These are phyloP conservation scores for Penicillium steckii DNA, from an alignment of 495 filamentous ascomycete genomes.

Conservation along the genomic window DNA sequence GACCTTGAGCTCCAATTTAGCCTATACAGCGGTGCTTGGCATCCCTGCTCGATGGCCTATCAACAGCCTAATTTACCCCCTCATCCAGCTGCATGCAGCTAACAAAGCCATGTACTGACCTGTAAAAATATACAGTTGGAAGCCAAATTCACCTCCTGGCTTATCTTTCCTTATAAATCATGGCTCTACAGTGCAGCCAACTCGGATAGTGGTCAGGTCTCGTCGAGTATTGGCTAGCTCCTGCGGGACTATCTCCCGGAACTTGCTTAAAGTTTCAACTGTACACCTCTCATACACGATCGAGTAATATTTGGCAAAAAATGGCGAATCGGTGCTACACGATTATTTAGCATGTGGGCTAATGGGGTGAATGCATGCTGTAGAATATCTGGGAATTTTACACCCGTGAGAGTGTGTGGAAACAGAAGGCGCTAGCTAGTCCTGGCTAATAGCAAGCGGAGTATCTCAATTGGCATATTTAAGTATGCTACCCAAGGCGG, in stretches of 20 bases:
- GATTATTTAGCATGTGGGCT: constrained; percentile 1
- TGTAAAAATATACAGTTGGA: constrained; percentile 2
- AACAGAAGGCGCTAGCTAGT: constrained; percentile 3
- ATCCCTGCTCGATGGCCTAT: constrained; percentile 3
- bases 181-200: constrained; percentile 4
- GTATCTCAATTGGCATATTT: constrained; percentile 4
- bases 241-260: constrained; percentile 2
- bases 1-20: constrained; percentile 4
- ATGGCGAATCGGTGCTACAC: constrained; percentile 2
- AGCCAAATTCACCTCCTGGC: constrained; percentile 3
- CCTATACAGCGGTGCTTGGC: constrained; percentile 3
- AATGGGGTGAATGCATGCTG: constrained; percentile 1
- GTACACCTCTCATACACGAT: constrained; percentile 2
- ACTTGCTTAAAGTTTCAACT: constrained; percentile 3
- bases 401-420: constrained; percentile 1
- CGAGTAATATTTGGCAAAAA: neutral
- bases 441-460: constrained; percentile 3
- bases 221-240: constrained; percentile 1
- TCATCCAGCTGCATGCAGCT: constrained; percentile 3
- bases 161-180: constrained; percentile 3
- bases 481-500: constrained; percentile 1
- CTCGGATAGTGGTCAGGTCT: constrained; percentile 5
- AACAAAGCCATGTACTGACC: constrained; percentile 1
- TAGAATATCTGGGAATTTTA: constrained; percentile 3
- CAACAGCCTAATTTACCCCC: constrained; percentile 3